Evolutionary conservation across 305 asterid species (phyloP), one percentile per base, ranked within the genome.

Genomic region (Rubia balearica): DNA sequence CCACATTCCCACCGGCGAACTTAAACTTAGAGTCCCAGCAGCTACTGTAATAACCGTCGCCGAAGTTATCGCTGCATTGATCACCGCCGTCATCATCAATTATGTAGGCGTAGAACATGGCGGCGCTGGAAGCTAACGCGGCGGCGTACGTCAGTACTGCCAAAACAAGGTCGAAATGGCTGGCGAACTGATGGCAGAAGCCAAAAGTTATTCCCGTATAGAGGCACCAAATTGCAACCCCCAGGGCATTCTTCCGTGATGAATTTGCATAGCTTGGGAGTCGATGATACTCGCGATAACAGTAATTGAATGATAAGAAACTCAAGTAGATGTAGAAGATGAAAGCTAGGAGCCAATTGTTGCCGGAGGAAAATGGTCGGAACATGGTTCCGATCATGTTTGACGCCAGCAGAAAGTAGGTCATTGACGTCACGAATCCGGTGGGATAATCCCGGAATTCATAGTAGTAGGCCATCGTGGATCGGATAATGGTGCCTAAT

Each of bases 331-430:
- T 4, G 43, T 55, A 57, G 38, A 67, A 8, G 36, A 74, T 59
- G 60, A 74, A 74, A 59, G 21, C 68, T 3, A 67, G 73, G 53
- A 74, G 11, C 49, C 56, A 45, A 5, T 19, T 12, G n/a, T 59
- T 61, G 72, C 77, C 68, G 30, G 63, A 59, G 27, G 69, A 45
- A 67, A 43, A 60, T 7, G 73, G 73, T 55, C 77, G 36, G 69
- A 45, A 13, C 3, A 74, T n/a, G 36, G 68, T n/a, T 17, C 69
- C 73, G 21, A 74, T 22, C 68, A 21, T 17, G 59, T 74, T 74
- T 0, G 56, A 24, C 21, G 43, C 14, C 6, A 74, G n/a, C 10
- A 74, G 69, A 8, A 74, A 4, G 55, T 41, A 46, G 68, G 21
- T 56, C 61, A 64, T 10, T 45, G 60, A 49, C 55, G 71, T 22